Percentiles rank a stretch among this genome's conserved stretches.
These are phyloP conservation scores for Elongisporangium senticosum DNA, from an alignment of 352 stramenopile species.

Conservation along the genomic window DNA sequence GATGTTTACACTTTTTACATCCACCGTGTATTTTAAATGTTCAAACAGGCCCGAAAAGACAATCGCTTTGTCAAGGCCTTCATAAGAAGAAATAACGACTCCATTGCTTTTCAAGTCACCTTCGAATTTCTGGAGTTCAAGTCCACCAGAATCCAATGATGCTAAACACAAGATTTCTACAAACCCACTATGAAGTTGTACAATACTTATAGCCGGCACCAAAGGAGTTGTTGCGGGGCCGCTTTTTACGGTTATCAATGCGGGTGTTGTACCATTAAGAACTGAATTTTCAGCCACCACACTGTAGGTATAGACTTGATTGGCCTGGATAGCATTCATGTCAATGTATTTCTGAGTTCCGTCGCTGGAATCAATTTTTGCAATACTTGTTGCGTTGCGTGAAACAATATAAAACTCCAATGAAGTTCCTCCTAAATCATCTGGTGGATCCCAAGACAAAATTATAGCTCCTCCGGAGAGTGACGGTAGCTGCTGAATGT, in stretches of 20 bases:
- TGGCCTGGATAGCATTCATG: constrained; percentile 14
- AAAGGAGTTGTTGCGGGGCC: constrained; percentile 9
- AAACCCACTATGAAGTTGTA: constrained; percentile 22
- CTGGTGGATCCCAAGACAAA: constrained; percentile 31
- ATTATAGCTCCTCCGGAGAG: constrained; percentile 34
- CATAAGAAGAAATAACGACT: constrained; percentile 13
- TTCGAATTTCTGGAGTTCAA: constrained; percentile 16
- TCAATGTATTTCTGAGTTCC: constrained; percentile 20
- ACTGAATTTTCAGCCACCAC: constrained; percentile 28
- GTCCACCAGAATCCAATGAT: constrained; percentile 27
- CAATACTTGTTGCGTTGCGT: constrained; percentile 21
- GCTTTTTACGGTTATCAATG: constrained; percentile 16
- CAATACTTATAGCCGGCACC: constrained; percentile 9
- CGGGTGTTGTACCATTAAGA: not conserved
- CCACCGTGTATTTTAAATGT: constrained; percentile 22
- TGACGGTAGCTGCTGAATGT: constrained; percentile 20
- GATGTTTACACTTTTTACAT: constrained; percentile 21
- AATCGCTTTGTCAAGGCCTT: constrained; percentile 5
- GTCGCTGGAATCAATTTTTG: constrained; percentile 2
- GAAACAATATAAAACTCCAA: constrained; percentile 35
- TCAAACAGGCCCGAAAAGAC: constrained; percentile 27
- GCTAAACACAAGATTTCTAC: constrained; percentile 13
- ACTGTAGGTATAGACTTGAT: constrained; percentile 32
- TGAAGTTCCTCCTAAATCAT: constrained; percentile 27
- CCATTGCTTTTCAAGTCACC: constrained; percentile 8